A percentile compares a stretch with the other conserved stretches of the same genome.
These are phyloP conservation scores for Blastocystis sp. DNA, from an alignment of 352 stramenopile genomes.

Conservation along the genomic window DNA sequence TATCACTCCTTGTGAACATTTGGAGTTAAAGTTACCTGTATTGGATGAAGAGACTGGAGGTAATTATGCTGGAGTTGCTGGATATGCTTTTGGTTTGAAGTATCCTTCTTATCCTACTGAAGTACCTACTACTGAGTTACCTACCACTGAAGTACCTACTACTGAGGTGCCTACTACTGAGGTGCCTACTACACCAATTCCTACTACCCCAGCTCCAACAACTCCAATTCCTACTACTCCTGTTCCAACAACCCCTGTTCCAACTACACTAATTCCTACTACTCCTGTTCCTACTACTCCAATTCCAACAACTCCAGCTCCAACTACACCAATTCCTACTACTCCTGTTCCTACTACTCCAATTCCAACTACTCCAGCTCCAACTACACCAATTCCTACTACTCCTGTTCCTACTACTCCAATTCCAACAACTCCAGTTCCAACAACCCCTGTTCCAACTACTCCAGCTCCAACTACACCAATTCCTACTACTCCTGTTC, in stretches of 20 bases:
- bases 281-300: neutral
- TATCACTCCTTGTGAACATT: neutral
- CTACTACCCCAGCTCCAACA: neutral
- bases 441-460: neutral
- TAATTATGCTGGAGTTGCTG: constrained; percentile 3
- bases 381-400: neutral
- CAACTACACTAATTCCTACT: neutral
- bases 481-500: neutral
- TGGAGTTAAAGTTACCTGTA: neutral
- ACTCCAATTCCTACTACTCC: neutral
- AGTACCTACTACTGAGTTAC: neutral
- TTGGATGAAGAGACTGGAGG: neutral
- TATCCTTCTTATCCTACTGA: neutral
- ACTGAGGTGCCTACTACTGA: neutral
- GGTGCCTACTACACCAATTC: neutral
- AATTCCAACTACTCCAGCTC: neutral
- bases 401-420: neutral
- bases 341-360: neutral
- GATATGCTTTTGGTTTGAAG: neutral
- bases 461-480: neutral
- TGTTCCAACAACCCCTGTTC: neutral
- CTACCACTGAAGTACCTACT: neutral
- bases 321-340: neutral
- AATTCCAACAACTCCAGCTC: neutral
- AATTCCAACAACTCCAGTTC: neutral